Conservation (phyloP, 2,329 filamentous ascomycete species). For the Botrytis porri region DNA sequence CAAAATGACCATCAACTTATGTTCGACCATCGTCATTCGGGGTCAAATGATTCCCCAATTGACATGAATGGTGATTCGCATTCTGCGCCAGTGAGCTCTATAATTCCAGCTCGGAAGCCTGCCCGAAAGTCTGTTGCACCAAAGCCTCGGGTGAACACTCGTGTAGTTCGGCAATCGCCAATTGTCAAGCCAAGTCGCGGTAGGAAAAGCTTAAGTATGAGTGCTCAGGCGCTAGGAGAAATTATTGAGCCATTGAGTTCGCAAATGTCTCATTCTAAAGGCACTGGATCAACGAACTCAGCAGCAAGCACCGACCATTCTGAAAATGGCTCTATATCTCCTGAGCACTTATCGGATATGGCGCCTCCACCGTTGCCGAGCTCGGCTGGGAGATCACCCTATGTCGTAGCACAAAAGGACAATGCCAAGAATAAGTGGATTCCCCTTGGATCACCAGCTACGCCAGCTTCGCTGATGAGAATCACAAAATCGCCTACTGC, state of each 20-base stretch:
- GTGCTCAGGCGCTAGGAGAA: slow-evolving; percentile 42
- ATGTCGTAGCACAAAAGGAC: slow-evolving; percentile 55
- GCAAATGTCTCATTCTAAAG: slow-evolving; percentile 40
- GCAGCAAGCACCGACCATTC: slow-evolving; percentile 50
- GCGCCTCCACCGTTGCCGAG: slow-evolving; percentile 62
- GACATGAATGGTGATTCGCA: slow-evolving; percentile 35
- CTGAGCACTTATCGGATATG: slow-evolving; percentile 63
- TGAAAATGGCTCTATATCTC: slow-evolving; percentile 63
- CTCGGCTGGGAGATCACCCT: slow-evolving; percentile 65
- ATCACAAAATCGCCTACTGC: slow-evolving; percentile 45
- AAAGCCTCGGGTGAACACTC: slow-evolving; percentile 32
- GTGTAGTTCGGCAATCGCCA: slow-evolving; percentile 41
- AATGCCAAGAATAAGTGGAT: slow-evolving; percentile 39
- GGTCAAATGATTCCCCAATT: slow-evolving; percentile 37
- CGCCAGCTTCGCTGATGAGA: slow-evolving; percentile 85
- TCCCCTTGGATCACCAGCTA: slow-evolving; percentile 59
- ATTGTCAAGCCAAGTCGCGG: slow-evolving; percentile 43
- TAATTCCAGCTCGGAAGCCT: slow-evolving; percentile 27
- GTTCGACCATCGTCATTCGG: slow-evolving; percentile 42
- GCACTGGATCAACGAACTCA: slow-evolving; percentile 36
- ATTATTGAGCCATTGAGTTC: slow-evolving; percentile 39
- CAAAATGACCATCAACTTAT: slow-evolving; percentile 53
- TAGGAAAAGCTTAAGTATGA: slow-evolving; percentile 44
- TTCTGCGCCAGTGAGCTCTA: slow-evolving; percentile 31
- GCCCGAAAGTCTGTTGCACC: slow-evolving; percentile 28